phyloP scores from a whole-genome alignment of 768 basidiomycete species.

The Kwoniella europaea region DNA sequence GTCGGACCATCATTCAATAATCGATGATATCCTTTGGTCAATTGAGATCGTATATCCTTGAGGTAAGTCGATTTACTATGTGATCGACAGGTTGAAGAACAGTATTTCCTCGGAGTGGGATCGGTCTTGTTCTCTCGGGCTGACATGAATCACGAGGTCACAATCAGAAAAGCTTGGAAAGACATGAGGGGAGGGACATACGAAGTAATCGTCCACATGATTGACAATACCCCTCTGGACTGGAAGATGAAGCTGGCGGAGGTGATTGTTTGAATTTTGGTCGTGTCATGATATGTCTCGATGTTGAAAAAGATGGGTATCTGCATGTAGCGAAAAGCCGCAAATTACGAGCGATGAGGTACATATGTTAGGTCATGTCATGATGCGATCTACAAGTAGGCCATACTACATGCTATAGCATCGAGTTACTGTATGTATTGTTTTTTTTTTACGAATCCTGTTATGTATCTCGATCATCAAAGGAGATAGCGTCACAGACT shows the following conservation, averaged over 20 bases:
- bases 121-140: constrained; percentile 21
- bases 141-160: background rate
- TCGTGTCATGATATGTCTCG: background rate
- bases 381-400: too few relatives aligned
- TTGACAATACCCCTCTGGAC: constrained; percentile 14
- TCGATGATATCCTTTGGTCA: constrained; percentile 18
- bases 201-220: constrained; percentile 25
- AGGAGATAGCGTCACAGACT: too few relatives aligned
- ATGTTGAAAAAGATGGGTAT: background rate
- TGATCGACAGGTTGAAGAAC: constrained; percentile 33
- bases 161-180: background rate
- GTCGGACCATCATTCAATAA: background rate
- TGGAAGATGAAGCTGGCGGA: background rate
- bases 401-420: too few relatives aligned
- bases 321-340: too few relatives aligned
- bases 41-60: constrained; percentile 1
- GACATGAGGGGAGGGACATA: background rate
- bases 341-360: too few relatives aligned
- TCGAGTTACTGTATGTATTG: too few relatives aligned
- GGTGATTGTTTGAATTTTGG: constrained; percentile 4
- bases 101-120: constrained; percentile 42
- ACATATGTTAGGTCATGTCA: too few relatives aligned
- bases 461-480: background rate
- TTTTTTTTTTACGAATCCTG: too few relatives aligned
- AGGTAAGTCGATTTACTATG: constrained; percentile 18